Percentiles rank a stretch among this genome's conserved stretches.
phyloP scores from a whole-genome alignment of 805 yeast genomes.

The Ogataea thermomethanolica region DNA sequence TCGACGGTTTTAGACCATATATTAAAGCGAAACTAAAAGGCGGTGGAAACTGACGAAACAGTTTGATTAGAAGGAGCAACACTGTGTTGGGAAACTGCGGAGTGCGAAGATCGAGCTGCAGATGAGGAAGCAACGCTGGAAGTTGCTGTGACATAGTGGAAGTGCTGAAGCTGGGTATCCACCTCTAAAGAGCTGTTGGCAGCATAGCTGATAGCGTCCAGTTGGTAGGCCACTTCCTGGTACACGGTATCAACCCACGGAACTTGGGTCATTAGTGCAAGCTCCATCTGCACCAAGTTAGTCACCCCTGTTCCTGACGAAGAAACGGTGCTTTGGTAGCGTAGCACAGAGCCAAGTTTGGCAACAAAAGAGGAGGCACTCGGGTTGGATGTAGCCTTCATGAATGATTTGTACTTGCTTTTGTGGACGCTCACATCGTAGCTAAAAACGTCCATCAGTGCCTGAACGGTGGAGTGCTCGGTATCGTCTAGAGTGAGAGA shows the following conservation, averaged over 20 bases:
- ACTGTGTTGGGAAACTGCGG: background rate
- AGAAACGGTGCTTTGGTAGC: constrained; percentile 5
- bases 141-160: constrained; percentile 1
- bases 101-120: background rate
- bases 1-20: background rate
- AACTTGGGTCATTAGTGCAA: constrained; percentile 5
- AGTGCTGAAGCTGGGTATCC: constrained; percentile 1
- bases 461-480: constrained; percentile 4
- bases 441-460: constrained; percentile 6
- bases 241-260: constrained; percentile 8
- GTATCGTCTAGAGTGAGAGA: background rate
- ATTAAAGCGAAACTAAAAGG: background rate
- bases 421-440: constrained; percentile 2
- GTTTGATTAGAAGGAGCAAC: background rate
- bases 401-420: background rate
- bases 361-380: constrained; percentile 1
- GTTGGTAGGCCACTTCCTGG: constrained; percentile 6
- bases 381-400: background rate
- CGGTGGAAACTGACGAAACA: background rate
- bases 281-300: constrained; percentile 5
- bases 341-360: background rate
- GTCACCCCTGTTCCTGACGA: constrained; percentile 2
- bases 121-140: no score
- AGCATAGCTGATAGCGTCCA: constrained; percentile 4
- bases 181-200: constrained; percentile 3